Evolutionary conservation across 2,329 filamentous ascomycete species (phyloP), one percentile per base, ranked within the genome.

Genomic region (Penicillium decumbens): DNA sequence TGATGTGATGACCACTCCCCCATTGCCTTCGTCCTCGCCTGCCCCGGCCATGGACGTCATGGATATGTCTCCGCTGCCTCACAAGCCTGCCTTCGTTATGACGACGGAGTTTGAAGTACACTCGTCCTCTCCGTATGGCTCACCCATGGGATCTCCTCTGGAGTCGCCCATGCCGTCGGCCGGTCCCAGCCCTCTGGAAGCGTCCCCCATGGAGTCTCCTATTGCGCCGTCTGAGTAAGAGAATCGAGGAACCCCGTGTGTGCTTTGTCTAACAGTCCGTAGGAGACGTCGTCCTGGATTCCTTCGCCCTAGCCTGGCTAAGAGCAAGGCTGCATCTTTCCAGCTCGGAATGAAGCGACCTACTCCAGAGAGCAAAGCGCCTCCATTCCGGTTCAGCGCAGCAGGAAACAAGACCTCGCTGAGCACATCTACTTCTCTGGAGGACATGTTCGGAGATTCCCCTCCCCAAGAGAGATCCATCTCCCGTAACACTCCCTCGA

Each of bases 11-110:
- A 95, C 87, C 30, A 95, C 91, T 32, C 90, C 93, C 51, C 88
- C 89, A 38, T 77, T 95, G 45, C 84, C 83, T 20, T 87, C 89
- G 1, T 96, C 91, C 6, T 95, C 92, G 39, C 90, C 91, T 6
- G 82, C 81, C 47, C 80, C 80, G 30, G 72, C 78, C 47, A 80
- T 81, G 53, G 90, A 95, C 68, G 78, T 83, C 48, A 95, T 97
- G 89, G 91, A 97, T 65, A 84, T 96, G 70, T 96, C 92, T 39
- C 92, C 93, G 33, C 74, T 97, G 35, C 91, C 90, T 52, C 89
- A 95, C 76, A 96, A 95, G 76, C 76, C 80, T 27, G 80, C 87
- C 10, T 90, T 83, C 64, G 78, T 72, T 69, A 74, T 78, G 55
- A 65, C 75, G 41, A 69, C 77, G 27, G 79, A 86, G 58, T 76